A percentile compares a stretch with the other conserved stretches of the same genome.
Conservation (phyloP, 208 protist species). For the Entamoeba invadens region DNA sequence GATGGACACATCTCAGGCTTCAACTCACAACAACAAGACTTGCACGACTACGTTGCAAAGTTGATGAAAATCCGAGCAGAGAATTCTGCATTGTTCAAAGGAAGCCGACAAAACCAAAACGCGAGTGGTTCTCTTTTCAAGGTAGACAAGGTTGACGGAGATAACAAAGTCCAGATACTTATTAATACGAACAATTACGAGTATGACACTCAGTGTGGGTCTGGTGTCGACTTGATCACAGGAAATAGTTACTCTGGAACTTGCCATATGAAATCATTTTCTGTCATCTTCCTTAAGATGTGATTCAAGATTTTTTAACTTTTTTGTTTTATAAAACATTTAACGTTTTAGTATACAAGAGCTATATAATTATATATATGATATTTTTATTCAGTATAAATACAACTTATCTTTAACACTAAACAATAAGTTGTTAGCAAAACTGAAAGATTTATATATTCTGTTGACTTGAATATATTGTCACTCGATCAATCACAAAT, state of each 20-base stretch:
- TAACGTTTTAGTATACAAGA: not conserved
- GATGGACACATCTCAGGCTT: not conserved
- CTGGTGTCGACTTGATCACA: not conserved
- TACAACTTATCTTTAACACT: no score
- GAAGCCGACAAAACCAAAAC: not conserved
- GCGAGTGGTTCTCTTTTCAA: not conserved
- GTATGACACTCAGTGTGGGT: not conserved
- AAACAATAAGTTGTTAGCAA: no score
- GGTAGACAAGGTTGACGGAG: not conserved
- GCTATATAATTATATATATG: no score
- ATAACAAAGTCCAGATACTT: not conserved
- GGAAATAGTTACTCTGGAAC: not conserved
- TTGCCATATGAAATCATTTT: not conserved
- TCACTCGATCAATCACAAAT: no score
- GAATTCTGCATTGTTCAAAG: not conserved
- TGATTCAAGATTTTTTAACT: not conserved
- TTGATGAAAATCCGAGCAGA: not conserved
- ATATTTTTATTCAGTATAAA: no score
- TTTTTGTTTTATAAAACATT: not conserved
- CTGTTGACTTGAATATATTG: no score
- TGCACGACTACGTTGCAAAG: no score
- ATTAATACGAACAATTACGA: not conserved
- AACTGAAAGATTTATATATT: no score
- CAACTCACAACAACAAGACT: not conserved
- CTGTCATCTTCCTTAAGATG: not conserved